Conservation (phyloP, 768 basidiomycete species). For the Tulasnella calospora region DNA sequence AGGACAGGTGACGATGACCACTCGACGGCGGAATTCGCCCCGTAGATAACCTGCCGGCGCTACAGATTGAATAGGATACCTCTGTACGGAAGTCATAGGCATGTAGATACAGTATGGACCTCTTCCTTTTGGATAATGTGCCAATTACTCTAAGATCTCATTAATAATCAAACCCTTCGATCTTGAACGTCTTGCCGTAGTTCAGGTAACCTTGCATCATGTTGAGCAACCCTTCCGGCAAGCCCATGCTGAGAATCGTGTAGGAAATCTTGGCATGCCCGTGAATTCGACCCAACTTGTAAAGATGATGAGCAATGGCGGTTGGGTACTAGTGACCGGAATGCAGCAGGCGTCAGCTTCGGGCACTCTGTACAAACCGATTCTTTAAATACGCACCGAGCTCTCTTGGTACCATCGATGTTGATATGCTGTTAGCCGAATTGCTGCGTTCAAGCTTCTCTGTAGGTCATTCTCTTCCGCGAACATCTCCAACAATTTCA, state of each 20-base stretch:
- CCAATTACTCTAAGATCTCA: background rate
- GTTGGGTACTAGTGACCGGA: conserved; percentile 67
- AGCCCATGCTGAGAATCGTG: conserved; percentile 87
- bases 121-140: background rate
- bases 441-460: conserved; percentile 83
- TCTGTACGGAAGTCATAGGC: background rate
- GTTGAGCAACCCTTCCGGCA: conserved; percentile 83
- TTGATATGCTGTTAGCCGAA: conserved; percentile 89
- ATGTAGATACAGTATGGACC: background rate
- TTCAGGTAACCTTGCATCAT: conserved; percentile 90
- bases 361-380: background rate
- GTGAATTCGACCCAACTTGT: conserved; percentile 88
- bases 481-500: conserved; percentile 90
- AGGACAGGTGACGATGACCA: background rate
- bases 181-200: conserved; percentile 82
- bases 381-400: conserved; percentile 51
- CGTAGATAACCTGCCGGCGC: background rate
- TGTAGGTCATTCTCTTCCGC: conserved; percentile 95
- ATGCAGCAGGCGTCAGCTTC: conserved; percentile 7
- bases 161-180: conserved; percentile 50
- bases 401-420: conserved; percentile 69
- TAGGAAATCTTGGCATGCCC: conserved; percentile 92
- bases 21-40: background rate
- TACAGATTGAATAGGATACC: background rate
- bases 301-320: conserved; percentile 81